phyloP scores from a whole-genome alignment of 306 rosid genomes.

The Comarum palustre region DNA sequence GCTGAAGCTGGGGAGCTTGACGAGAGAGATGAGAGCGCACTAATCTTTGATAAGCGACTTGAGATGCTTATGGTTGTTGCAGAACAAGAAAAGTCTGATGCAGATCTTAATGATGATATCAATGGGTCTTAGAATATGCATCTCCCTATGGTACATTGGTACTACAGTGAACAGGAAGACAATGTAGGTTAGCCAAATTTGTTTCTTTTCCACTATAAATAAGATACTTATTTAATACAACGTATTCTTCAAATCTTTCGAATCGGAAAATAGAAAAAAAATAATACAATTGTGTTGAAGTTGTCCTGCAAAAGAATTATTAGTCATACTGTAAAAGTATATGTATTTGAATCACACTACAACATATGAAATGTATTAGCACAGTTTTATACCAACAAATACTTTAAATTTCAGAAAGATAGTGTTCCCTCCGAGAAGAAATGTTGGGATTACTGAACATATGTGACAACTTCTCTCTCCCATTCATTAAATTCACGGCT shows the following conservation, averaged over 20 bases:
- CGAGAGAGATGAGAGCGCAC: conserved; percentile 88
- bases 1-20: conserved; percentile 97
- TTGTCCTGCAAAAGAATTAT: not conserved
- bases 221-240: too few species aligned
- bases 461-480: not conserved
- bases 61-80: conserved; percentile 86
- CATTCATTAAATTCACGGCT: not conserved
- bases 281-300: not conserved
- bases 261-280: not conserved
- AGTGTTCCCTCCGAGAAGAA: not conserved
- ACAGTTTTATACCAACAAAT: not conserved
- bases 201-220: conserved; percentile 12
- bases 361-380: not conserved
- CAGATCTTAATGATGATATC: conserved; percentile 27
- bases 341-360: not conserved
- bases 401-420: not conserved
- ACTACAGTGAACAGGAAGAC: conserved; percentile 29
- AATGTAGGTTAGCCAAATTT: conserved; percentile 26
- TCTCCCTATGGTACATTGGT: conserved; percentile 6
- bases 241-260: not conserved
- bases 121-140: conserved; percentile 16
- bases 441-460: not conserved
- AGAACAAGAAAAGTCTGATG: conserved; percentile 61
- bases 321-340: not conserved
- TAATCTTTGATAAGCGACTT: conserved; percentile 81